phyloP scores from a whole-genome alignment of 2,329 filamentous ascomycete species.

The Xylaria polymorpha region DNA sequence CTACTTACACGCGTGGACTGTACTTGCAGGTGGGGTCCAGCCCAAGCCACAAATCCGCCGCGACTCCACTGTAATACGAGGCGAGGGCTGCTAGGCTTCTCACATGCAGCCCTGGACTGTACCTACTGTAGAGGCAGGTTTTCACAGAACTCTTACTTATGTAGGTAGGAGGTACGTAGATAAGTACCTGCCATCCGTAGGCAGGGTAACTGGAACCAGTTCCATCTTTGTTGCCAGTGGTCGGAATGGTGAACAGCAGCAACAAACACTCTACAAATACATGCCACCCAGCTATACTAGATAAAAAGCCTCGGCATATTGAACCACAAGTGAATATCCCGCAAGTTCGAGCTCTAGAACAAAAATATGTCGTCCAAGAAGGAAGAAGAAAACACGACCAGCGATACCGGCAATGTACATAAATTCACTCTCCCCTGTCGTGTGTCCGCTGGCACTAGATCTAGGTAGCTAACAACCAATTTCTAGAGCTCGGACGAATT shows the following conservation, averaged over 20 bases:
- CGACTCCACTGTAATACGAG: neutral
- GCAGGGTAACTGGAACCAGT: too few relatives aligned
- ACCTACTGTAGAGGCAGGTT: too few relatives aligned
- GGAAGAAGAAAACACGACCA: constrained; percentile 37
- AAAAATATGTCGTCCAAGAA: constrained; percentile 47
- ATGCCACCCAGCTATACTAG: neutral
- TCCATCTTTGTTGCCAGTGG: too few relatives aligned
- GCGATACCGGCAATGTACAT: constrained; percentile 37
- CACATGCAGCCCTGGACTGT: too few relatives aligned
- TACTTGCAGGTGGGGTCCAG: neutral
- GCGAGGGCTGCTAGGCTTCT: neutral
- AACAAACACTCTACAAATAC: neutral
- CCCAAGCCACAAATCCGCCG: neutral
- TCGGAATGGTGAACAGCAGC: neutral
- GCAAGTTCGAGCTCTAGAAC: neutral
- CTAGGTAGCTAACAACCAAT: constrained; percentile 4
- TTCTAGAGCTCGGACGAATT: constrained; percentile 67
- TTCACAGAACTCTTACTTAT: too few relatives aligned
- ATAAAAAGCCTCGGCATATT: neutral
- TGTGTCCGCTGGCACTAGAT: neutral
- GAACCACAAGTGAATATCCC: neutral
- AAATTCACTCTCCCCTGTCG: constrained; percentile 1
- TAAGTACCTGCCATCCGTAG: too few relatives aligned
- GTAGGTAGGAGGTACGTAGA: too few relatives aligned
- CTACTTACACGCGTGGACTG: neutral